Evolutionary conservation across 306 rosid genomes (phyloP), one percentile per base, ranked within the genome.

Genomic region (Astragalus membranaceus): DNA sequence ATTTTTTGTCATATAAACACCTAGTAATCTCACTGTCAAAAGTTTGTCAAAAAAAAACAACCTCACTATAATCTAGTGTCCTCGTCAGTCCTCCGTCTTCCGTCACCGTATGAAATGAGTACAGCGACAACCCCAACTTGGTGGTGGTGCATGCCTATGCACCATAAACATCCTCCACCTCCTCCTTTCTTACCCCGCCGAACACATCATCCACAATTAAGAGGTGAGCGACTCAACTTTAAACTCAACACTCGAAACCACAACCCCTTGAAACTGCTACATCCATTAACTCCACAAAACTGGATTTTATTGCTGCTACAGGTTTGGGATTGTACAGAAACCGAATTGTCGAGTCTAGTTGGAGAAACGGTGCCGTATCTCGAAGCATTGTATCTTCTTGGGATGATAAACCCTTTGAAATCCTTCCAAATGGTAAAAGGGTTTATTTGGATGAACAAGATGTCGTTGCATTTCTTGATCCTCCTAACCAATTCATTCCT

Each of bases 371-470:
- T 37, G 54, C 8, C 46, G 81, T 59, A 8, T 64, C 44, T 63
- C 75, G 82, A 64, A 78, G 80, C 37, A 75, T 70, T 60, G 79
- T 55, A n/a, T 84, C 86, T 8, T 44, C 80, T 20, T 92, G 92
- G 96, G 91, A 89, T 47, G 91, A 88, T 77, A 79, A 85, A 12
- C 92, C 98, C 12, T 88, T 81, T 69, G 86, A 85, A 74, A 70
- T 78, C 5, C 88, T 87, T 83, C 85, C 82, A 0, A 78, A 15
- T 56, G 95, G 96, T 50, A 74, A 67, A 64, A 88, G 65, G 78
- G 82, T 46, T 52, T 92, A 81, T 75, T 69, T 88, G 48, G 96
- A 89, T 72, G 98, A 92, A 72, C 91, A 80, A 52, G 98, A 92
- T 54, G 81, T 92, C 0, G 81, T 82, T 13, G 73, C 96, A 1